phyloP scores from a whole-genome alignment of 2,329 filamentous ascomycete species.

The Dactylonectria estremocensis region DNA sequence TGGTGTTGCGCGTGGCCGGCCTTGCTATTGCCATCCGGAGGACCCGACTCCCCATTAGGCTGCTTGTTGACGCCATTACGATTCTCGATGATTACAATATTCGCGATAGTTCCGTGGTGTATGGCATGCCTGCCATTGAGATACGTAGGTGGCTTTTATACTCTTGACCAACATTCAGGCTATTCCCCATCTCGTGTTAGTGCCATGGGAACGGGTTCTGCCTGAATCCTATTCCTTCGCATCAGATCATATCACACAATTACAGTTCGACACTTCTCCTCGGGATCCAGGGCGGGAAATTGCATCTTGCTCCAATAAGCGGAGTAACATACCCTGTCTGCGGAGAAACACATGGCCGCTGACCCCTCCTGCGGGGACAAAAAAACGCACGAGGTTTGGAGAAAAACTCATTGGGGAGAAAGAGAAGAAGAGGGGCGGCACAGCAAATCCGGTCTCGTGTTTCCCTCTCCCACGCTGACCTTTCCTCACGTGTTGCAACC shows the following conservation, averaged over 20 bases:
- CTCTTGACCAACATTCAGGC: conserved; percentile 12
- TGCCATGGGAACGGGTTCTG: conserved; percentile 13
- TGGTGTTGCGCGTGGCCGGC: conserved; percentile 32
- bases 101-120: background rate
- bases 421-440: no score
- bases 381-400: conserved; percentile 7
- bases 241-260: conserved; percentile 24
- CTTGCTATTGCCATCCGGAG: conserved; percentile 32
- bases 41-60: conserved; percentile 35
- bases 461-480: background rate
- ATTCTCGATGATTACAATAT: background rate
- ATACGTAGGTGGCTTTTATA: conserved; percentile 18
- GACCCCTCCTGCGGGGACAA: conserved; percentile 35
- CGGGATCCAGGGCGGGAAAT: conserved; percentile 25
- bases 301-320: conserved; percentile 20
- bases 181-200: conserved; percentile 17
- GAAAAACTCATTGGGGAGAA: background rate
- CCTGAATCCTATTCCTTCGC: background rate
- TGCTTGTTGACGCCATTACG: conserved; percentile 37
- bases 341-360: conserved; percentile 32
- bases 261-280: conserved; percentile 16
- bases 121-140: no score
- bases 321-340: conserved; percentile 31
- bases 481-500: conserved; percentile 14
- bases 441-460: conserved; percentile 26